Conservation (phyloP, 1,139 yeast species). For the Yamadazyma siamensis region DNA sequence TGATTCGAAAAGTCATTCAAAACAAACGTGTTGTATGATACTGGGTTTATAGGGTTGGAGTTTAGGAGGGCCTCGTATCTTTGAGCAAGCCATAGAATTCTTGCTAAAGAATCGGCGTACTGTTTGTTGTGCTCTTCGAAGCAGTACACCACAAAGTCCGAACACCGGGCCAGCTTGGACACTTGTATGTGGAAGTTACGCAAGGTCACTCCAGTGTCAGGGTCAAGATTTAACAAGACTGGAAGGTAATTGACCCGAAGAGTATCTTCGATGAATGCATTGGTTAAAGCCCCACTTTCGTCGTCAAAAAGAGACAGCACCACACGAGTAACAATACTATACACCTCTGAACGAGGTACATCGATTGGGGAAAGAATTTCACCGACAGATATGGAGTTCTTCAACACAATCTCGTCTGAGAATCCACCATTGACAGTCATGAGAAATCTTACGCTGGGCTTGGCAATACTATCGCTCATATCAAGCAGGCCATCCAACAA, state of each 20-base stretch:
- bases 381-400: constrained; percentile 57
- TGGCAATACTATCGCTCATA: too few relatives aligned
- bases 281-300: constrained; percentile 9
- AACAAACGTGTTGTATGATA: constrained; percentile 17
- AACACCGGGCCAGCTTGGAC: constrained; percentile 61
- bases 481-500: constrained; percentile 1
- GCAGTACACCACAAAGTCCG: constrained; percentile 66
- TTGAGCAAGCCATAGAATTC: constrained; percentile 58
- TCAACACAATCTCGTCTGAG: constrained; percentile 28
- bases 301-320: constrained; percentile 19
- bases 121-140: constrained; percentile 33
- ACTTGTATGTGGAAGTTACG: constrained; percentile 79
- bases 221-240: constrained; percentile 54
- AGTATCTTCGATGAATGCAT: constrained; percentile 41
- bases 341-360: constrained; percentile 33
- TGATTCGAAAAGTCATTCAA: constrained; percentile 7
- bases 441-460: constrained; percentile 31
- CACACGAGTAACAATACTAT: constrained; percentile 17
- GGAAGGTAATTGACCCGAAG: constrained; percentile 45
- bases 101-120: constrained; percentile 30
- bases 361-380: constrained; percentile 57
- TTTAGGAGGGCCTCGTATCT: constrained; percentile 17
- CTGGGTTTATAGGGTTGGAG: constrained; percentile 1
- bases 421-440: constrained; percentile 44
- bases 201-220: constrained; percentile 64